A percentile compares a stretch with the other conserved stretches of the same genome.
Evolutionary conservation across 345 rosid species (phyloP).

Genomic region (Diplotaxis tenuifolia): DNA sequence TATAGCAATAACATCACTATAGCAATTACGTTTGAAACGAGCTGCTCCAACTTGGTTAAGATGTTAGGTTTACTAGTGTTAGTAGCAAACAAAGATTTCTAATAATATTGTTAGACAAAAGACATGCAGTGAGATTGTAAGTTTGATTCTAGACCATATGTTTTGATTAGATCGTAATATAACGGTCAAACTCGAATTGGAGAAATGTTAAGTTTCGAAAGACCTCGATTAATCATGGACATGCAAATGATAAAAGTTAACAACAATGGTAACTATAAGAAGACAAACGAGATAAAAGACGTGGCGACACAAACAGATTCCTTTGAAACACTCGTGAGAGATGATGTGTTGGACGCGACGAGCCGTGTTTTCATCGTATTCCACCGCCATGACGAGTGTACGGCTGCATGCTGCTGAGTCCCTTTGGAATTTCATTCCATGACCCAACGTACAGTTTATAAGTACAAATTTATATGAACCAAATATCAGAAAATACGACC

Average conservation of each 20-base stretch:
- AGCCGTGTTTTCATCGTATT: neutral
- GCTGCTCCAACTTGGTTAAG: neutral
- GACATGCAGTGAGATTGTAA: neutral
- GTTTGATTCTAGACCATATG: neutral
- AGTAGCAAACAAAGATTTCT: neutral
- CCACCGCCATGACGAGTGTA: conserved; percentile 21
- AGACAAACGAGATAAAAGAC: conserved; percentile 10
- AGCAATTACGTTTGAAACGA: conserved; percentile 1
- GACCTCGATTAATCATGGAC: neutral
- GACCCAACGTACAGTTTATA: too few species aligned
- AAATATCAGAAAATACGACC: too few species aligned
- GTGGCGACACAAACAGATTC: conserved; percentile 14
- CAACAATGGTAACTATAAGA: neutral
- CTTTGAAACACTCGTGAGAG: conserved; percentile 11
- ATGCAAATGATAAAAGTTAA: neutral
- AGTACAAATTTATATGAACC: too few species aligned
- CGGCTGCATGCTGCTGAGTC: conserved; percentile 30
- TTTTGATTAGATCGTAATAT: neutral
- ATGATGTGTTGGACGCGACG: conserved; percentile 26
- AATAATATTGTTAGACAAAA: neutral
- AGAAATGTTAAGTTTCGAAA: neutral
- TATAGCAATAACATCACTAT: neutral
- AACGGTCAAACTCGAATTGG: neutral
- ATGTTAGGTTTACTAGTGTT: neutral
- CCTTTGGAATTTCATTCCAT: neutral